Conservation (phyloP, 2,329 filamentous ascomycete genomes). For the Eutypella sp. region DNA sequence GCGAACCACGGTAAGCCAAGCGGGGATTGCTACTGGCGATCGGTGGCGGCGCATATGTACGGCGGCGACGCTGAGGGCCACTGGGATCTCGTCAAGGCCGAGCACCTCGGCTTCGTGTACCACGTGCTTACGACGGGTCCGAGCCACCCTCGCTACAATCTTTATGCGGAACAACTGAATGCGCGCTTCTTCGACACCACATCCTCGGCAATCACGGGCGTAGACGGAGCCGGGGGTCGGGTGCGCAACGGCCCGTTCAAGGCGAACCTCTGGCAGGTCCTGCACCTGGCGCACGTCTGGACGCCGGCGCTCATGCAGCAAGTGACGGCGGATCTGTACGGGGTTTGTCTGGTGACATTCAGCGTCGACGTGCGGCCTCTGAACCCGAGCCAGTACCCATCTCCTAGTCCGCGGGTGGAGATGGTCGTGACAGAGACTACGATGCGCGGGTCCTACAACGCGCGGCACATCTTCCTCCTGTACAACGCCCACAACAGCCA, state of each 20-base stretch:
- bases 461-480: constrained; percentile 27
- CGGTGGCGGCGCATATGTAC: constrained; percentile 23
- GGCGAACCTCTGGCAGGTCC: constrained; percentile 26
- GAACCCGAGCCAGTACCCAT: too few species aligned
- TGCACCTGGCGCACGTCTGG: constrained; percentile 26
- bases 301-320: constrained; percentile 23
- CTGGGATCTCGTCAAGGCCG: constrained; percentile 29
- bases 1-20: constrained; percentile 14
- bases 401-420: too few species aligned
- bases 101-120: constrained; percentile 26
- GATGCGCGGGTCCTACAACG: constrained; percentile 27
- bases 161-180: constrained; percentile 21
- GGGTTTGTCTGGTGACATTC: constrained; percentile 28
- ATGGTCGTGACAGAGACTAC: constrained; percentile 19
- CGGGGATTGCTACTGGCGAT: constrained; percentile 29
- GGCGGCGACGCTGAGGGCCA: constrained; percentile 12
- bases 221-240: background rate
- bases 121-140: constrained; percentile 18
- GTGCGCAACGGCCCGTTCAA: constrained; percentile 4
- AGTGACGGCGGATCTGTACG: constrained; percentile 30
- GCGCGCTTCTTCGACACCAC: constrained; percentile 14
- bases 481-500: constrained; percentile 20
- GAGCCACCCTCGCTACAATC: constrained; percentile 21
- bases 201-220: too few species aligned
- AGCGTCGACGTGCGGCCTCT: constrained; percentile 1